Base-by-base conservation (phyloP, 371 early-diverging fungal species). In the Rhizopus stolonifer region DNA sequence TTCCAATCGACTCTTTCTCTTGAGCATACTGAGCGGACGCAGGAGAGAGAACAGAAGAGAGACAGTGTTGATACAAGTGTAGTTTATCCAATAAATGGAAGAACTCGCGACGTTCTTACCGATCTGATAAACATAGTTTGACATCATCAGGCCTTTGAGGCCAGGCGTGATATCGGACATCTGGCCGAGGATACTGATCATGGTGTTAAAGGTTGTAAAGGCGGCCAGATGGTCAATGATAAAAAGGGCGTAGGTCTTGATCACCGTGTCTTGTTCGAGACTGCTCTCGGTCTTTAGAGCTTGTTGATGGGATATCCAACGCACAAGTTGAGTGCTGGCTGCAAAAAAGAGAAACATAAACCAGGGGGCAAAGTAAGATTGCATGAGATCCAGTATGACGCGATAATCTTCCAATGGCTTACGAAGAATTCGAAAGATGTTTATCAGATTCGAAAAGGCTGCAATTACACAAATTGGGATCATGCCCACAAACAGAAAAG, bases 171-270 rank as follows among this genome's bases (percentile, higher is more conserved):
- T 47, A 19, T 61, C 58, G 25, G 72, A 68, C 45, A 77, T 63
- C 47, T 74, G 69, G 6, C 72, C 67, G 21, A 77, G 61, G 13
- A 83, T 71, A 2, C 74, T 69, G 32, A 84, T 54, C 33, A 83
- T 79, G 39, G 74, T 74, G 26, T 67, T 67, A 8, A 77, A 55
- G 1, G 83, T 46, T 1, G 87, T 86, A 49, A 86, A 82, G 10
- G 82, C 65, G 23, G 85, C 49, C 43, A 87, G 50, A 64, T 85
- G 83, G 57, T 81, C 82, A 46, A 82, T 45, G 9, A 90, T 70
- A 61, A 84, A 87, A 67, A 91, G 89, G 18, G 79, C 64, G 57
- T 86, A 90, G 50, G 83, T 72, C 67, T 89, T 91, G 48, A 81
- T 67, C 40, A 90, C 63, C 10, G 85, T 82, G 9, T 52, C 55